Evolutionary conservation across 208 protist species (phyloP).

Genomic region (Trypanosoma theileri): DNA sequence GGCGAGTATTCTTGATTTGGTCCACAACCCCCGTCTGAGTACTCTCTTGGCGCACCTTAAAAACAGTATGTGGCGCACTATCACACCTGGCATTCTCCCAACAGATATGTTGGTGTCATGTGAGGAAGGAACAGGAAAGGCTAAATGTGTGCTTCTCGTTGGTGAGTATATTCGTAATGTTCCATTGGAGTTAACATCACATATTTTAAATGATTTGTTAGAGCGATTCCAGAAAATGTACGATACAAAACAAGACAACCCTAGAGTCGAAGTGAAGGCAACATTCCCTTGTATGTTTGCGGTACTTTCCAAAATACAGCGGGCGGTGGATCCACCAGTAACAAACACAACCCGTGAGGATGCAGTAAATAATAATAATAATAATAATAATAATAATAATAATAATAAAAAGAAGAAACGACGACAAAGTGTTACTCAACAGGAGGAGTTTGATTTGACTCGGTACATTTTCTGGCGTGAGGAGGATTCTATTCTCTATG

Average conservation of each 20-base stretch:
- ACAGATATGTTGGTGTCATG: slow-evolving; percentile 59
- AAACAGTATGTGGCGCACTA: slow-evolving; percentile 62
- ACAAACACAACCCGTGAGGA: background rate
- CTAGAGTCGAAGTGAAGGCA: slow-evolving; percentile 29
- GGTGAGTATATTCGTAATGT: slow-evolving; percentile 86
- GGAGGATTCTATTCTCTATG: slow-evolving; percentile 78
- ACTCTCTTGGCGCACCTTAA: slow-evolving; percentile 55
- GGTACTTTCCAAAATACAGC: slow-evolving; percentile 87
- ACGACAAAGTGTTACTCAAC: slow-evolving; percentile 16
- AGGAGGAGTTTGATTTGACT: slow-evolving; percentile 45
- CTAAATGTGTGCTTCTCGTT: slow-evolving; percentile 74
- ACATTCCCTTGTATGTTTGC: slow-evolving; percentile 71
- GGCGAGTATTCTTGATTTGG: slow-evolving; percentile 63
- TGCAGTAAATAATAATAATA: no score
- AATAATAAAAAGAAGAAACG: slow-evolving; percentile 14
- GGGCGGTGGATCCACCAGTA: slow-evolving; percentile 59
- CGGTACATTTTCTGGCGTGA: slow-evolving; percentile 88
- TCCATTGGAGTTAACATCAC: slow-evolving; percentile 77
- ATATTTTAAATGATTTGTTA: slow-evolving; percentile 65
- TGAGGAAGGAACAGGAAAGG: slow-evolving; percentile 19
- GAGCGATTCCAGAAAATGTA: slow-evolving; percentile 35
- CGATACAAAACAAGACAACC: slow-evolving; percentile 1
- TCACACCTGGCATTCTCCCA: slow-evolving; percentile 61
- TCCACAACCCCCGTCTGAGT: slow-evolving; percentile 42
- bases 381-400: no score